Conservation (phyloP, 345 rosid species). For the Eutrema yunnanense region DNA sequence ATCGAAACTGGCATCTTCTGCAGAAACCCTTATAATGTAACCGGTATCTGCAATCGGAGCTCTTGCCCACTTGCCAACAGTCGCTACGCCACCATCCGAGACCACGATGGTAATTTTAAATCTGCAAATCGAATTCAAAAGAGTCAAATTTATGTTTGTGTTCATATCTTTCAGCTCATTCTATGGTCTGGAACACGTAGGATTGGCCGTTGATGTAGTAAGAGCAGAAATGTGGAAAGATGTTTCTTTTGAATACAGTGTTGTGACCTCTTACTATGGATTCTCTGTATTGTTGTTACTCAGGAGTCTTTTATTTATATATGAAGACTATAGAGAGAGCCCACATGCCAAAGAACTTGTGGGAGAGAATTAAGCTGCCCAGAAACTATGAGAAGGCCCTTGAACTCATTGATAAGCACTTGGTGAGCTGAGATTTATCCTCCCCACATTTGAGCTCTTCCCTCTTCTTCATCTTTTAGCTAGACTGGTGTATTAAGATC, state of each 20-base stretch:
- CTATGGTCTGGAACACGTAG: neutral
- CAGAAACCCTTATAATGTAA: constrained; percentile 89
- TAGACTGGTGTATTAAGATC: neutral
- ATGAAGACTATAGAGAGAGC: constrained; percentile 98
- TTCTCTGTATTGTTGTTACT: neutral
- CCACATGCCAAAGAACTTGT: constrained; percentile 75
- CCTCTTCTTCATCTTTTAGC: neutral
- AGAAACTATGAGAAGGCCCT: constrained; percentile 88
- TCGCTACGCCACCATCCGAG: constrained; percentile 91
- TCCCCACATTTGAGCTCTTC: neutral
- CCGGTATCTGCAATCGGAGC: constrained; percentile 89
- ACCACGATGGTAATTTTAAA: constrained; percentile 56
- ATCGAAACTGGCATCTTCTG: constrained; percentile 85
- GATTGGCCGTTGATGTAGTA: neutral
- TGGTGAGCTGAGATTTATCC: constrained; percentile 42
- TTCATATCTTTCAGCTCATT: neutral
- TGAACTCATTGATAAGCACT: constrained; percentile 78
- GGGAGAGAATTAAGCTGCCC: constrained; percentile 91
- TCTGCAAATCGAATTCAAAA: neutral
- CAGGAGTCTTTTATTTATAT: constrained; percentile 81
- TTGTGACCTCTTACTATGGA: neutral
- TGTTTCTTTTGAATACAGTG: neutral
- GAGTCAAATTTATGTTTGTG: neutral
- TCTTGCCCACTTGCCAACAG: constrained; percentile 98
- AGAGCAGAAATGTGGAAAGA: neutral